Base-by-base conservation (phyloP, 257 asterid species). In the Solanum tarapatanum region DNA sequence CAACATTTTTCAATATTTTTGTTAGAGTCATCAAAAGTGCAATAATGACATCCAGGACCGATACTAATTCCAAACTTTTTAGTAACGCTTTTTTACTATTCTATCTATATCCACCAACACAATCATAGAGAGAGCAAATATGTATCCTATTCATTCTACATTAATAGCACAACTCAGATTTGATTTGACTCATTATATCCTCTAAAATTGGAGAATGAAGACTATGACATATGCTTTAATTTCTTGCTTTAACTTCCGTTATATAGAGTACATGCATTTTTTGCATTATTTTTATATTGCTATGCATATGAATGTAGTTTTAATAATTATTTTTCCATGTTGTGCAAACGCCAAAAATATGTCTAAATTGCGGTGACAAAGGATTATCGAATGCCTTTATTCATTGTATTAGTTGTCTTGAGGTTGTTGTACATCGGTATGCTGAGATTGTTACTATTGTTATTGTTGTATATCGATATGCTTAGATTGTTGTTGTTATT, bases 331-430 rank as follows among this genome's bases (percentile, higher is more conserved):
- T 13, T 24, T 11, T 6, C 16, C 37, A 79, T 39, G 36, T 77
- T 75, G 11, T 90, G 92, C 91, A 94, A 96, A 93, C 23, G 75
- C 90, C 86, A 3, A 68, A 14, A 51, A 16, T 90, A 86, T 94
- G 97, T 86, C 84, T 92, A 88, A 90, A 91, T 13, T 94, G 98
- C 89, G 98, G 98, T 28, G 88, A 90, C 74, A 69, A 37, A 88
- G 97, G 97, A 85, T 89, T 30, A 32, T 41, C 86, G 39, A 91
- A 92, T 88, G 93, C 98, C 30, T 87, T 91, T 7, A 90, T 93
- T 21, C 90, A 91, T 88, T 94, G 98, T 84, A 88, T 92, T 88
- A 89, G 73, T 12, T 95, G 96, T 87, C 90, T 89, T 33, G 35
- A 91, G 3, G 74, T 85, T 89, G 55, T 43, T 43, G 17, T 43